Base-by-base conservation (phyloP, 2,329 filamentous ascomycete species). In the Westerdykella aurantiaca region DNA sequence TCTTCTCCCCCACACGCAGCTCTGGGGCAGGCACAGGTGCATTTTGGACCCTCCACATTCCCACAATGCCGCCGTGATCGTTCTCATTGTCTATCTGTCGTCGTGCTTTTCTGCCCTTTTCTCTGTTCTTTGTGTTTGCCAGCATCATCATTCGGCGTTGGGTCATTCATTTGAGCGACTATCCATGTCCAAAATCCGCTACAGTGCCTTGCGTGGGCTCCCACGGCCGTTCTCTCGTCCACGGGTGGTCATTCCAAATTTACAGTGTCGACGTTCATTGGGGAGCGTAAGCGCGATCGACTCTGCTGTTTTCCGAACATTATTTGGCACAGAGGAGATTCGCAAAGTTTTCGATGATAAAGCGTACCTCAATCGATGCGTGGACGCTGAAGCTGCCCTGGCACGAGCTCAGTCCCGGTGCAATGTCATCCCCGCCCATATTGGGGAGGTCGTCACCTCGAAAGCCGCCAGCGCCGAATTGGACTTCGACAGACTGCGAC, bases 291-390 rank as follows among this genome's bases (percentile, higher is more conserved):
- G 60, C 44, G 61, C 61, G 31, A 70, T 77, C 41, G 74, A 78
- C 52, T 77, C 75, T 5, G 65, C 67, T 7, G 68, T 78, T 14
- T 78, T 77, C 50, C 68, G 73, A 3, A 74, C 72, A 6, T 57
- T 78, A 1, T 77, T 77, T 44, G 74, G 75, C 9, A 77, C 73
- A 1, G 68, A 75, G 4, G 73, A 76, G 48, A 73, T 76, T 34
- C 69, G 74, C 29, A 64, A 73, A 57, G 63, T 74, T 42, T 78
- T 78, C 54, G 69, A 72, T 22, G 75, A 78, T 44, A 65, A 69
- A 48, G 67, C 72, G 7, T 78, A 77, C 52, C 68, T 77, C 29
- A 58, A 66, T 23, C 67, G 69, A 39, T 72, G 74, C 44, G 67
- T 78, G 7, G 72, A 77, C 31, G 74, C 73, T 7, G 76, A 78